Conservation (phyloP, 441 rosid species). For the Hura crepitans region DNA sequence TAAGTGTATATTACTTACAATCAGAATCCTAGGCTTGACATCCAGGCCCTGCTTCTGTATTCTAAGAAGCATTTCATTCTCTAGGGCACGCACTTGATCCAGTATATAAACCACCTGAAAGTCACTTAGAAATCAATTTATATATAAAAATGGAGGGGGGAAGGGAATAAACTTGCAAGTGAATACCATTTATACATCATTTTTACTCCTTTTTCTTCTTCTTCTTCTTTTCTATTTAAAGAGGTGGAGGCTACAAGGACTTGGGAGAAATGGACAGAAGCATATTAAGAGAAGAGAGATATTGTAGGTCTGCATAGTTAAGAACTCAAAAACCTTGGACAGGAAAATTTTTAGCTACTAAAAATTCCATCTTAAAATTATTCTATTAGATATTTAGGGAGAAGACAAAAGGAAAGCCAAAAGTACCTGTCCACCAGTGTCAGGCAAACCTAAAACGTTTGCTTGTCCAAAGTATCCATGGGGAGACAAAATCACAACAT, state of each 20-base stretch:
- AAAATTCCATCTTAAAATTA: conserved; percentile 1
- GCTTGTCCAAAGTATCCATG: conserved; percentile 99
- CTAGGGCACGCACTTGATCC: conserved; percentile 96
- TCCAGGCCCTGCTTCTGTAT: conserved; percentile 85
- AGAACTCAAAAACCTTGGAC: neutral
- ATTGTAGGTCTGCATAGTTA: conserved; percentile 2
- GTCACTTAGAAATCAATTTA: neutral
- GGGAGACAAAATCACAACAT: conserved; percentile 89
- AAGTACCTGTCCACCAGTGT: conserved; percentile 98
- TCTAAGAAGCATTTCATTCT: conserved; percentile 79
- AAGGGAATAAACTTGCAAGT: neutral
- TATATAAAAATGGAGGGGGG: neutral
- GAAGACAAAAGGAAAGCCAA: neutral
- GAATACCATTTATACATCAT: neutral
- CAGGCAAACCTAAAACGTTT: conserved; percentile 94
- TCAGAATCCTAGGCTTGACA: conserved; percentile 77
- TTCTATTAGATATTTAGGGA: neutral
- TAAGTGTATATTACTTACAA: conserved; percentile 47
- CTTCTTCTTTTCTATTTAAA: neutral
- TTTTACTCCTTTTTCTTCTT: neutral
- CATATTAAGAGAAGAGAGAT: neutral
- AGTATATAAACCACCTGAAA: conserved; percentile 87
- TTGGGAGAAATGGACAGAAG: neutral
- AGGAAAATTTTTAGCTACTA: neutral
- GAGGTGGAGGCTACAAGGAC: neutral